Conservation (phyloP, 2,329 filamentous ascomycete genomes). For the Neofusicoccum kwambonambiense region DNA sequence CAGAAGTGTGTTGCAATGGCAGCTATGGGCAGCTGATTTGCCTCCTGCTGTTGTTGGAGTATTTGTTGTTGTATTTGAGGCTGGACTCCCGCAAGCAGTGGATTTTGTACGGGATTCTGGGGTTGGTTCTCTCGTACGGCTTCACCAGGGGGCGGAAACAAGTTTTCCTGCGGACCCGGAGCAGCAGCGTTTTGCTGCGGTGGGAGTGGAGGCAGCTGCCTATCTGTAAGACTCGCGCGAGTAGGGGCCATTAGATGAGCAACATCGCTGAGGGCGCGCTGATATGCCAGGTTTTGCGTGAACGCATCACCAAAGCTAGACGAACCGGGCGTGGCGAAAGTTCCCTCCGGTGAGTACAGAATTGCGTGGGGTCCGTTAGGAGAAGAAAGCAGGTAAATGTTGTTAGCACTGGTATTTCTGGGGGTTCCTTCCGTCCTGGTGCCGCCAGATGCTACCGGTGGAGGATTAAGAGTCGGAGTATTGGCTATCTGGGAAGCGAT, state of each 20-base stretch:
- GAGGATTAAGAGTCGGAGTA: no score
- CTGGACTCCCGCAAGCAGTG: not conserved
- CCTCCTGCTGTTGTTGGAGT: conserved; percentile 5
- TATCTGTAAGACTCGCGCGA: not conserved
- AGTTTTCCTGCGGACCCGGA: not conserved
- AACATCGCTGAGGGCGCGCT: conserved; percentile 10
- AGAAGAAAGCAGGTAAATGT: conserved; percentile 35
- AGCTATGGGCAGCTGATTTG: not conserved
- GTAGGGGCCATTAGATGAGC: conserved; percentile 1
- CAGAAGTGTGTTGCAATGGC: conserved; percentile 45
- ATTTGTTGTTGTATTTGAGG: conserved; percentile 1
- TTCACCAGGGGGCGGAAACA: not conserved
- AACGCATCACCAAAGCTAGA: not conserved
- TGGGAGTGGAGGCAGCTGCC: not conserved
- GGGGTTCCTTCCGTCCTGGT: not conserved
- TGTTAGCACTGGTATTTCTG: conserved; percentile 24
- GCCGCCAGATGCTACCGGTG: no score
- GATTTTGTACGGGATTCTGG: conserved; percentile 1
- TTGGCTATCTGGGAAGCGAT: not conserved
- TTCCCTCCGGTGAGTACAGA: conserved; percentile 22
- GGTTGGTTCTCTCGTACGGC: not conserved
- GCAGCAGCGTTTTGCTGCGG: not conserved
- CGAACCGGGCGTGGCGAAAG: not conserved
- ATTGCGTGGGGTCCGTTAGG: conserved; percentile 37
- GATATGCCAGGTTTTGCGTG: conserved; percentile 9